Percentiles rank a stretch among this genome's conserved stretches.
Conservation (phyloP, 2,329 filamentous ascomycete species). For the Clonostachys rosea region DNA sequence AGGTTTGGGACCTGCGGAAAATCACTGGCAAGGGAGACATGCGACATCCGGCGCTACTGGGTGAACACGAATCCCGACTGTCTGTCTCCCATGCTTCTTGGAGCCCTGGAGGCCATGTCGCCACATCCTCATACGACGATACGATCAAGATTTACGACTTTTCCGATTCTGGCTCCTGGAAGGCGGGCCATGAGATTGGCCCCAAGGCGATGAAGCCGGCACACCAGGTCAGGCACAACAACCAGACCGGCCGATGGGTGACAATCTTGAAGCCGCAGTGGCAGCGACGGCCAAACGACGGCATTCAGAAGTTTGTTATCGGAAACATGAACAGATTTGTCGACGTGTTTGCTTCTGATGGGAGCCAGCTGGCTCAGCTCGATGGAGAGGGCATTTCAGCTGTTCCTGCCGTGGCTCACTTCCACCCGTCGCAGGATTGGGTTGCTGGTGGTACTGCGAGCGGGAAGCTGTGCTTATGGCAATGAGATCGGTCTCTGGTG, state of each 20-base stretch:
- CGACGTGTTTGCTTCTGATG: slow-evolving; percentile 78
- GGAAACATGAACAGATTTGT: slow-evolving; percentile 98
- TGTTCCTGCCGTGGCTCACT: slow-evolving; percentile 87
- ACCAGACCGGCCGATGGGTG: slow-evolving; percentile 93
- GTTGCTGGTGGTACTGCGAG: slow-evolving; percentile 87
- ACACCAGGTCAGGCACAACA: slow-evolving; percentile 76
- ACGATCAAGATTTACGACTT: slow-evolving; percentile 91
- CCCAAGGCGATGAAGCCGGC: slow-evolving; percentile 64
- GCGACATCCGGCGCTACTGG: slow-evolving; percentile 64
- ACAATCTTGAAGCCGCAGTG: slow-evolving; percentile 81
- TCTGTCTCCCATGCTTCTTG: slow-evolving; percentile 93
- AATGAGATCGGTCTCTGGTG: slow-evolving; percentile 36
- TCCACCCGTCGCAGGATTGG: slow-evolving; percentile 87
- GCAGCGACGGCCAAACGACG: slow-evolving; percentile 75
- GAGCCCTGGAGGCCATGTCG: slow-evolving; percentile 78
- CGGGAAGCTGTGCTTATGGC: slow-evolving; percentile 90
- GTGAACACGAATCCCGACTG: slow-evolving; percentile 75
- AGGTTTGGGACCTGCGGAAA: slow-evolving; percentile 88
- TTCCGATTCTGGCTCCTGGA: slow-evolving; percentile 54
- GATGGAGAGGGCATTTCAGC: slow-evolving; percentile 89
- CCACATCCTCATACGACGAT: slow-evolving; percentile 92
- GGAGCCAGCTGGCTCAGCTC: slow-evolving; percentile 83
- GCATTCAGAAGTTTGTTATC: slow-evolving; percentile 83
- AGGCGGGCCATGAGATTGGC: slow-evolving; percentile 49
- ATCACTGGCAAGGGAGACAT: slow-evolving; percentile 60